These are phyloP conservation scores for Amanita subjunquillea DNA, from an alignment of 768 basidiomycete species.

Conservation along the genomic window DNA sequence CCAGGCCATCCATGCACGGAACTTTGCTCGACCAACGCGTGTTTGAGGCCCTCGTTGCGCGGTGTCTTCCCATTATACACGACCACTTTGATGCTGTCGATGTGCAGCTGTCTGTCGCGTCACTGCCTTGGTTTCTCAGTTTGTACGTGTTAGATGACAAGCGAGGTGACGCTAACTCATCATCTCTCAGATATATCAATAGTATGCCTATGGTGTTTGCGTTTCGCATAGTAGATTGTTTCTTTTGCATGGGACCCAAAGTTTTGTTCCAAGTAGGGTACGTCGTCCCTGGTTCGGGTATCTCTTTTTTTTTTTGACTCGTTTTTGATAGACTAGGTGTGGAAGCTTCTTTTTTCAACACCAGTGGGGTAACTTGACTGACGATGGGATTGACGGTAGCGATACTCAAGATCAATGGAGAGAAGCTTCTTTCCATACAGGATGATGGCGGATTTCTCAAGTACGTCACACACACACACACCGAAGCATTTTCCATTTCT, in stretches of 20 bases:
- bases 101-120: constrained; percentile 94
- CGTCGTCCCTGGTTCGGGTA: constrained; percentile 16
- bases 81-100: constrained; percentile 88
- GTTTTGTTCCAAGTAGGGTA: constrained; percentile 98
- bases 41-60: constrained; percentile 87
- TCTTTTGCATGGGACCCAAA: constrained; percentile 98
- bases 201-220: constrained; percentile 98
- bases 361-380: constrained; percentile 6
- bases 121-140: constrained; percentile 96
- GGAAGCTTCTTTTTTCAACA: constrained; percentile 12
- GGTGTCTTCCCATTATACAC: constrained; percentile 86
- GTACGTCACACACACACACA: constrained; percentile 30
- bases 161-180: too few relatives aligned
- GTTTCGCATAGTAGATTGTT: constrained; percentile 94
- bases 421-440: constrained; percentile 82
- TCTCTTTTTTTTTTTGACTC: constrained; percentile 8
- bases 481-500: too few relatives aligned
- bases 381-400: constrained; percentile 33
- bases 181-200: constrained; percentile 59
- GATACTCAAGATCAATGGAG: constrained; percentile 96
- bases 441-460: constrained; percentile 97
- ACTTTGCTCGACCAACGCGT: constrained; percentile 98
- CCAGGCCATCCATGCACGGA: constrained; percentile 95
- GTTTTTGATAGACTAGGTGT: constrained; percentile 40
- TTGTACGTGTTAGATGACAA: constrained; percentile 40